Percentiles rank a stretch among this genome's conserved stretches.
These are phyloP conservation scores for Diaporthe helianthi DNA, from an alignment of 2,329 filamentous ascomycete species.

Conservation along the genomic window DNA sequence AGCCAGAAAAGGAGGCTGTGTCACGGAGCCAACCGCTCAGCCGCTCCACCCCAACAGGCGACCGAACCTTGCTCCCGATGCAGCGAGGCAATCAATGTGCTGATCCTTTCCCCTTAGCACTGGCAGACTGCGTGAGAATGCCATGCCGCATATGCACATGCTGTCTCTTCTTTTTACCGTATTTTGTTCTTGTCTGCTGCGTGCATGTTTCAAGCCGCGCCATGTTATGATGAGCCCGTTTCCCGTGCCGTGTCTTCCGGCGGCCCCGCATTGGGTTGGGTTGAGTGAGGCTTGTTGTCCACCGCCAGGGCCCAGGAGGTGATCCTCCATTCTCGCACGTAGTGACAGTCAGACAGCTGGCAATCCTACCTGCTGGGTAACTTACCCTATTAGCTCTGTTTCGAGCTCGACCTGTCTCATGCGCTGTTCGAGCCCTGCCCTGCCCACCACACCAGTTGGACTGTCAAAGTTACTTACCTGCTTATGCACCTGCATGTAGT, in stretches of 20 bases:
- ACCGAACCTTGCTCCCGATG: background rate
- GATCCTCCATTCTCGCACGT: background rate
- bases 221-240: slow-evolving; percentile 6
- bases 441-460: background rate
- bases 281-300: background rate
- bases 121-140: background rate
- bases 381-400: slow-evolving; percentile 19
- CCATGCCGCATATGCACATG: background rate
- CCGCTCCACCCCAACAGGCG: background rate
- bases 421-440: background rate
- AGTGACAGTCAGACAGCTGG: background rate
- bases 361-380: background rate
- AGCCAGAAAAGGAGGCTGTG: too few species aligned
- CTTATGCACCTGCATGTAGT: background rate
- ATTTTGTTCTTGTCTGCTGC: background rate
- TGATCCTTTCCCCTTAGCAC: slow-evolving; percentile 1
- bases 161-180: too few species aligned
- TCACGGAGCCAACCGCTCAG: too few species aligned
- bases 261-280: background rate
- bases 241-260: slow-evolving; percentile 8
- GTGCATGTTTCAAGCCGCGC: slow-evolving; percentile 6
- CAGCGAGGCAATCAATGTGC: background rate
- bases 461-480: background rate
- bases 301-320: background rate
- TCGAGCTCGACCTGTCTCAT: slow-evolving; percentile 18